These are phyloP conservation scores for Chrysanthemum lavandulifolium DNA, from an alignment of 129 eudicot species.

Conservation along the genomic window DNA sequence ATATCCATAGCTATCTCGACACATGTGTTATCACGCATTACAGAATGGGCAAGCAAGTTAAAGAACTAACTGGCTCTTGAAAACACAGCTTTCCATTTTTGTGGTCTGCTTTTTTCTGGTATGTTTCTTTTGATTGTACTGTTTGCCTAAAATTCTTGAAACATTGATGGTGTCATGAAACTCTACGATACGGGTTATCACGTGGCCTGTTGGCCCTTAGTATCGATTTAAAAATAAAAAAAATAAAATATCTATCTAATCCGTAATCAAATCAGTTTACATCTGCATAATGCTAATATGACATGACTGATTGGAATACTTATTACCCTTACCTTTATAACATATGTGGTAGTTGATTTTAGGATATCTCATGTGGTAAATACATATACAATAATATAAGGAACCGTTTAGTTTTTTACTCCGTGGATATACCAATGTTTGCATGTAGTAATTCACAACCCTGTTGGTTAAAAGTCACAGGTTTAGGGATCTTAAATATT, in stretches of 20 bases:
- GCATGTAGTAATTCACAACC: background rate
- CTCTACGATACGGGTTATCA: conserved; percentile 20
- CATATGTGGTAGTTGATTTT: no score
- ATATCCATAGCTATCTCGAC: background rate
- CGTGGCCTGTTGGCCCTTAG: conserved; percentile 21
- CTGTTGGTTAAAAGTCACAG: conserved; percentile 7
- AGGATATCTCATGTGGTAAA: conserved; percentile 2
- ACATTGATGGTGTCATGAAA: conserved; percentile 20
- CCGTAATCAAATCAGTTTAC: background rate
- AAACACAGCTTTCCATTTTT: conserved; percentile 3
- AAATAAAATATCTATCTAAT: background rate
- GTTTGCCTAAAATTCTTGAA: conserved; percentile 23
- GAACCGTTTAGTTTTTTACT: background rate
- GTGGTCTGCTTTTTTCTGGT: conserved; percentile 7
- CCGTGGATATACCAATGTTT: background rate
- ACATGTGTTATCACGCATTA: background rate
- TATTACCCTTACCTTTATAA: no score
- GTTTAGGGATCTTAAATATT: conserved; percentile 13
- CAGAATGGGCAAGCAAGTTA: background rate
- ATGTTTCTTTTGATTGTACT: conserved; percentile 8
- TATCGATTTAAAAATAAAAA: background rate
- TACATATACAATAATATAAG: conserved; percentile 6
- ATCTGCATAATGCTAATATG: background rate
- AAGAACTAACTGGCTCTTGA: background rate
- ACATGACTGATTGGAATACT: background rate